Conservation (phyloP, 306 rosid genomes). For the Macrotyloma uniflorum region DNA sequence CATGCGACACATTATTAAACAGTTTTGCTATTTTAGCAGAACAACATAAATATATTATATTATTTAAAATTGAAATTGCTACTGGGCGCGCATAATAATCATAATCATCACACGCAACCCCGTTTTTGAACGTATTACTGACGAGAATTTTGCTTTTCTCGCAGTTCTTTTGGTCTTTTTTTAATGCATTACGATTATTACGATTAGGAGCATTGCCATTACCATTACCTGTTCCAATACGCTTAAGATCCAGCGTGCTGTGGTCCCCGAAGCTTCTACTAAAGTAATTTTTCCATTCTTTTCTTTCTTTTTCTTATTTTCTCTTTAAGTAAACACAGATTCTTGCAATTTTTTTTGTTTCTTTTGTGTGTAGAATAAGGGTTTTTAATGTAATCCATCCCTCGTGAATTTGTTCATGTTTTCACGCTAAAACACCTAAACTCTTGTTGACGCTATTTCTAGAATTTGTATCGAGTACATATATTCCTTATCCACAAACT, state of each 20-base stretch:
- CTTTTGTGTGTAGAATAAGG: neutral
- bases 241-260: neutral
- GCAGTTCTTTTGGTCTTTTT: neutral
- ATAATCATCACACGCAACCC: neutral
- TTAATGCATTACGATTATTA: neutral
- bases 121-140: too few relatives aligned
- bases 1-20: too few relatives aligned
- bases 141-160: neutral
- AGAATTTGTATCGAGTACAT: neutral
- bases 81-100: neutral
- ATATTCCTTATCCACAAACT: too few relatives aligned
- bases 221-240: neutral
- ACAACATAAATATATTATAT: too few relatives aligned
- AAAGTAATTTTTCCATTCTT: neutral
- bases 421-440: neutral
- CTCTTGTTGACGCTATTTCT: neutral
- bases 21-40: too few relatives aligned
- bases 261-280: neutral
- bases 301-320: neutral
- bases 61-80: too few relatives aligned
- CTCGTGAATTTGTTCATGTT: neutral
- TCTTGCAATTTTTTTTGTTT: neutral
- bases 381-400: neutral
- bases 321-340: neutral
- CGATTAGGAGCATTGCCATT: neutral